Conservation (phyloP, 768 basidiomycete species). For the Saitozyma podzolica region DNA sequence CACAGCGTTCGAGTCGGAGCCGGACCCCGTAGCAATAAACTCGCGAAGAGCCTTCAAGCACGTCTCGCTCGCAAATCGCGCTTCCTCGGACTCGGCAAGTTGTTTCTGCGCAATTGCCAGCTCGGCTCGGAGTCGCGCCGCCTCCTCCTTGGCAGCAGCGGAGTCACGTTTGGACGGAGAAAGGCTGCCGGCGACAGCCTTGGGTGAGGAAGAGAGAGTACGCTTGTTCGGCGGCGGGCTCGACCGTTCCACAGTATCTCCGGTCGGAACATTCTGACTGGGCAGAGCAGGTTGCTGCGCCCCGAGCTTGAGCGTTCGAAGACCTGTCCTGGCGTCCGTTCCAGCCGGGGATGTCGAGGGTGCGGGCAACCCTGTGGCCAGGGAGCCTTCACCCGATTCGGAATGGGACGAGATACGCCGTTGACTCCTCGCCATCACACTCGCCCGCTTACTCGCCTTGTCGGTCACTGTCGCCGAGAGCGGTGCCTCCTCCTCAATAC, state of each 20-base stretch:
- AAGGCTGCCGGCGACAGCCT: neutral
- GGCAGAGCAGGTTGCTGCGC: neutral
- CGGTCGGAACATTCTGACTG: neutral
- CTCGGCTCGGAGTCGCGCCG: constrained; percentile 59
- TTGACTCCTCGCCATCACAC: constrained; percentile 26
- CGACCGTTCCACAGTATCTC: neutral
- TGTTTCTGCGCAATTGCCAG: constrained; percentile 64
- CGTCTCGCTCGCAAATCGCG: constrained; percentile 79
- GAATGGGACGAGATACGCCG: constrained; percentile 33
- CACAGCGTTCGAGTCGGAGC: constrained; percentile 10
- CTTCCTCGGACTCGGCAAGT: constrained; percentile 75
- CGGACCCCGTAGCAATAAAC: constrained; percentile 53
- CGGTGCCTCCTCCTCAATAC: constrained; percentile 5
- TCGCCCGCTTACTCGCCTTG: constrained; percentile 34
- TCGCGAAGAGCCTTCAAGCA: constrained; percentile 79
- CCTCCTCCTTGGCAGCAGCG: constrained; percentile 18
- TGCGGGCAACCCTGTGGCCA: neutral
- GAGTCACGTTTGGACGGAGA: neutral
- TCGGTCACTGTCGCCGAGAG: constrained; percentile 8
- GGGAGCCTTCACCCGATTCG: constrained; percentile 19
- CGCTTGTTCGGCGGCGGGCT: neutral
- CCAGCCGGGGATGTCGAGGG: neutral
- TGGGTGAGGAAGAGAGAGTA: neutral
- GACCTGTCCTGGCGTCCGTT: neutral
- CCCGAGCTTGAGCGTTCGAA: neutral